Conservation (phyloP, 2,329 filamentous ascomycete species). For the Fusarium virguliforme region DNA sequence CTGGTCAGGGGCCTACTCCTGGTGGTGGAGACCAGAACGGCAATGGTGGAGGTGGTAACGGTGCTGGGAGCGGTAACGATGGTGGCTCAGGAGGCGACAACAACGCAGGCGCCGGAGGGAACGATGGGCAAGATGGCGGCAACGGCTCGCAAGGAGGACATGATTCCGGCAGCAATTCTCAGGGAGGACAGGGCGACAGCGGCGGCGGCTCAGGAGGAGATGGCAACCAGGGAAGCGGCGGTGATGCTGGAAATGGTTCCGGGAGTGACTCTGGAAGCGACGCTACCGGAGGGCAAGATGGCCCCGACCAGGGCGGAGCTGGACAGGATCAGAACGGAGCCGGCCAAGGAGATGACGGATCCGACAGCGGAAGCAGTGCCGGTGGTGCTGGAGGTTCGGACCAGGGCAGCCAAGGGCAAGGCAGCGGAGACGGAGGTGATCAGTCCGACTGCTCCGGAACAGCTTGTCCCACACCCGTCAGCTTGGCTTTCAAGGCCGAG, state of each 20-base stretch:
- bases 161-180: background rate
- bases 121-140: background rate
- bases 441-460: background rate
- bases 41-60: background rate
- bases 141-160: background rate
- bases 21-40: constrained; percentile 19
- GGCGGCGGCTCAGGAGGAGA: no score
- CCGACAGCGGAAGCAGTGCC: background rate
- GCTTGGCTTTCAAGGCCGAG: background rate
- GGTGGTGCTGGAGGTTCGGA: constrained; percentile 2
- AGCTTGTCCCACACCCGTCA: background rate
- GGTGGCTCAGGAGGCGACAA: constrained; percentile 8
- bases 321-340: background rate
- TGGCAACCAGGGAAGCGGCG: background rate
- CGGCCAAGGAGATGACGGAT: background rate
- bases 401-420: background rate
- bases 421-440: background rate
- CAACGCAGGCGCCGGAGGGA: background rate
- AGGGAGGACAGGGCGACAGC: background rate
- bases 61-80: background rate
- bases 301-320: background rate
- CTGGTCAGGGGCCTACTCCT: constrained; percentile 17
- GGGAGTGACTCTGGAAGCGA: constrained; percentile 1
- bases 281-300: background rate
- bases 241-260: background rate